phyloP scores from a whole-genome alignment of 2,329 filamentous ascomycete genomes.

The Penicillium sp. region DNA sequence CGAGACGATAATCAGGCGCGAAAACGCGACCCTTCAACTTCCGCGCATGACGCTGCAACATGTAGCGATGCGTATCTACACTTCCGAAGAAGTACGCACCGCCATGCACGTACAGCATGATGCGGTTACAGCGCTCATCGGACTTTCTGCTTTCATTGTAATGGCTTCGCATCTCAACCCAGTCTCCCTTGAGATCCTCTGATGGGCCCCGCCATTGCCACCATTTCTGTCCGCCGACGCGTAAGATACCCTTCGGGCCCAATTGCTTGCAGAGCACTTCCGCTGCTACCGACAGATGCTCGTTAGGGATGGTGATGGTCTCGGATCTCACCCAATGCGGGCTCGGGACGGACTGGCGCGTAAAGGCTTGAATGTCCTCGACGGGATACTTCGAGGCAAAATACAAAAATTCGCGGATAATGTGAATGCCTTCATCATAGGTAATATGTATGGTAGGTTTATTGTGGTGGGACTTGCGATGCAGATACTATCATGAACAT shows the following conservation, averaged over 20 bases:
- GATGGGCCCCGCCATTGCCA: constrained; percentile 78
- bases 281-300: constrained; percentile 66
- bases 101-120: constrained; percentile 93
- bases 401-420: constrained; percentile 81
- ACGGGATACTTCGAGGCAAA: constrained; percentile 87
- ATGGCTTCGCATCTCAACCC: constrained; percentile 93
- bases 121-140: constrained; percentile 61
- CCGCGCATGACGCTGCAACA: constrained; percentile 91
- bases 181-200: constrained; percentile 74
- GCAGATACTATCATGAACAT: constrained; percentile 65
- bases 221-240: constrained; percentile 80
- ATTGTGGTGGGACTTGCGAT: constrained; percentile 70
- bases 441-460: constrained; percentile 88
- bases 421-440: constrained; percentile 86
- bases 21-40: constrained; percentile 90
- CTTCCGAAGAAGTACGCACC: constrained; percentile 96
- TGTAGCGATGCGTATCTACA: constrained; percentile 95
- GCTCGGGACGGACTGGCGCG: constrained; percentile 83
- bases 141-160: constrained; percentile 68
- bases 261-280: constrained; percentile 68
- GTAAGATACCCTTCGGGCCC: constrained; percentile 70
- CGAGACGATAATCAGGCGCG: constrained; percentile 80
- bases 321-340: constrained; percentile 85
- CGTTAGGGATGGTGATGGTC: constrained; percentile 62
- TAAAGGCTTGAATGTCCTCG: constrained; percentile 91